Evolutionary conservation across 2,329 filamentous ascomycete species (phyloP).

Genomic region (Boeremia lycopersici): DNA sequence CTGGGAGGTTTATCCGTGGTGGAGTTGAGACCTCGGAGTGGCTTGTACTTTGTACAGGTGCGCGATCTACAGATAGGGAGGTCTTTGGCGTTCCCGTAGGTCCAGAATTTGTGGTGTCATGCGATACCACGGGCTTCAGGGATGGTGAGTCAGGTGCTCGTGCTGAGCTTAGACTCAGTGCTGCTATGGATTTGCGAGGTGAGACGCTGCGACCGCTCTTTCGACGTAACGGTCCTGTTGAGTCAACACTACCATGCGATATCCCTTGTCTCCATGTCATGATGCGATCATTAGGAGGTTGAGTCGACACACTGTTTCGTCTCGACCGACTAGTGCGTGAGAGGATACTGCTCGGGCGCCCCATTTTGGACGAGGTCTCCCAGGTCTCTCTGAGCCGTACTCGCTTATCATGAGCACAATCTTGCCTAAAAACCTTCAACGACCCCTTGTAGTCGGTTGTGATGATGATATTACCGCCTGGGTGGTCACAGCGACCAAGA

Average conservation of each 20-base stretch:
- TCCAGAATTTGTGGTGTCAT: constrained; percentile 21
- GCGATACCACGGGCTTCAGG: constrained; percentile 18
- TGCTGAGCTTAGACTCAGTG: constrained; percentile 23
- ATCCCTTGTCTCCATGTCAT: constrained; percentile 83
- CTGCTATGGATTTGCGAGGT: constrained; percentile 52
- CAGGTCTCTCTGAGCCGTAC: constrained; percentile 66
- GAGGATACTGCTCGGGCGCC: constrained; percentile 59
- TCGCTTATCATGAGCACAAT: constrained; percentile 84
- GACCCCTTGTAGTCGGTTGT: constrained; percentile 86
- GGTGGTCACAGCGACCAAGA: constrained; percentile 74
- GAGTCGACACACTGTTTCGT: constrained; percentile 54
- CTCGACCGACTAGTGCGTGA: constrained; percentile 59
- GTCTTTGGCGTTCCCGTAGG: constrained; percentile 28
- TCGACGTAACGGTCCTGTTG: constrained; percentile 24
- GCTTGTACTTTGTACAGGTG: constrained; percentile 17
- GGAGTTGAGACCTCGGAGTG: constrained; percentile 11
- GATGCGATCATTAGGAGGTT: constrained; percentile 74
- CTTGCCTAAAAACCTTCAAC: constrained; percentile 94
- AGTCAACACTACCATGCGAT: constrained; percentile 58
- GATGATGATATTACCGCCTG: constrained; percentile 86
- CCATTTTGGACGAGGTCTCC: constrained; percentile 70
- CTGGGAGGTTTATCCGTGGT: background rate
- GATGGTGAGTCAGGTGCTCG: constrained; percentile 27
- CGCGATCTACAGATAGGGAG: constrained; percentile 25
- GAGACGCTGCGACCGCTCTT: constrained; percentile 53